Evolutionary conservation across 148 eudicot species (phyloP).

Genomic region (Vaccinium corymbosum): DNA sequence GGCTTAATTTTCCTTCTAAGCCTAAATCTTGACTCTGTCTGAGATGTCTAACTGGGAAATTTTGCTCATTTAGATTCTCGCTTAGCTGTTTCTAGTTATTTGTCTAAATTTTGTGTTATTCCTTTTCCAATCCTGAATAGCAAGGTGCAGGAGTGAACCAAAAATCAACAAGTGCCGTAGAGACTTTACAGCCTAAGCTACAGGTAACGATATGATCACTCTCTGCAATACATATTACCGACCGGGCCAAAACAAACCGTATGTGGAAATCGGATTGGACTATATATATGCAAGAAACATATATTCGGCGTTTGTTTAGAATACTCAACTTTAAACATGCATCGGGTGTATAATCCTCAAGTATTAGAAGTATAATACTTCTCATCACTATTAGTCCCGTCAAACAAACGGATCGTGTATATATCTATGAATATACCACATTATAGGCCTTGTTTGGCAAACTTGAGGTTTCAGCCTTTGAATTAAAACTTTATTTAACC

Average conservation of each 20-base stretch:
- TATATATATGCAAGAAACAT: background rate
- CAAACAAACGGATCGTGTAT: background rate
- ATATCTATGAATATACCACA: background rate
- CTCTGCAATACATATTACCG: background rate
- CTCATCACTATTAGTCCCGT: background rate
- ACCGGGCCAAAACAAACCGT: background rate
- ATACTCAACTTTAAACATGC: background rate
- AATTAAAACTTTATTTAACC: no score
- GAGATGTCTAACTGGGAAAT: no score
- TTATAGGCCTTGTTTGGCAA: background rate
- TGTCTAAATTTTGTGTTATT: background rate
- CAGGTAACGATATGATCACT: slow-evolving; percentile 38
- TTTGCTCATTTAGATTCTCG: no score
- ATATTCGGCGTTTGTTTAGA: background rate
- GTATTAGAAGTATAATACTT: background rate
- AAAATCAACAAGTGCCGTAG: slow-evolving; percentile 47
- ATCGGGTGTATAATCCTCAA: background rate
- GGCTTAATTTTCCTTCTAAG: no score
- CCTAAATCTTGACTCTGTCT: no score
- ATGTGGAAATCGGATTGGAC: background rate
- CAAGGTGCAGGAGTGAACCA: slow-evolving; percentile 57
- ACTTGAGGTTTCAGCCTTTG: no score
- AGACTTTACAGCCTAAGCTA: slow-evolving; percentile 66
- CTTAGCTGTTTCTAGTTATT: background rate
- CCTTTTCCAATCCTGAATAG: slow-evolving; percentile 22